Evolutionary conservation across 768 basidiomycete genomes (phyloP).

Genomic region (Arthromyces matolae): DNA sequence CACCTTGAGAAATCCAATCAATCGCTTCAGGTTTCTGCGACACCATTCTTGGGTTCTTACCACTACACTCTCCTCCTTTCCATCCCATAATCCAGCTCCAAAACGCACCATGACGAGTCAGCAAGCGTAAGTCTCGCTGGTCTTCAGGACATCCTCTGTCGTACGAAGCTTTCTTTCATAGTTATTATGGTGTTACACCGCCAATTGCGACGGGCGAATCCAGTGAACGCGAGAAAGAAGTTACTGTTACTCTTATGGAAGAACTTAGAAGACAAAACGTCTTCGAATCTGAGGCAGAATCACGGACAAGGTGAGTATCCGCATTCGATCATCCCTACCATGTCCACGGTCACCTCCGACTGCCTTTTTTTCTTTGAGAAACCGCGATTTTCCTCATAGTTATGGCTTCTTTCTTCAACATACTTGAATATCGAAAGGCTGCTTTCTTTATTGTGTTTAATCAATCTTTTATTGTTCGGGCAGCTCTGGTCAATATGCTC

Average conservation of each 20-base stretch:
- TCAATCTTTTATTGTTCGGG: too few relatives aligned
- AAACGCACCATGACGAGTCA: slow-evolving; percentile 12
- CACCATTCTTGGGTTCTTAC: neutral
- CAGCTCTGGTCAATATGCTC: slow-evolving; percentile 8
- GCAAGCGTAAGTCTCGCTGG: slow-evolving; percentile 27
- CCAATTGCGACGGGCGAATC: slow-evolving; percentile 80
- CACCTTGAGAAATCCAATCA: slow-evolving; percentile 16
- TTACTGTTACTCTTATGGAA: slow-evolving; percentile 82
- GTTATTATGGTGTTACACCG: slow-evolving; percentile 79
- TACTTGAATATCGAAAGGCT: too few relatives aligned
- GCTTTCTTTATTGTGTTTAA: too few relatives aligned
- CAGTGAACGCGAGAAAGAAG: slow-evolving; percentile 74
- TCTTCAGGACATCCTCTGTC: neutral
- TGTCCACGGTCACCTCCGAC: slow-evolving; percentile 8
- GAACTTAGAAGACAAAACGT: slow-evolving; percentile 83
- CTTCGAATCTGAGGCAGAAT: slow-evolving; percentile 88
- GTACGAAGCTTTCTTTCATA: slow-evolving; percentile 26
- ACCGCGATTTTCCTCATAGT: slow-evolving; percentile 10
- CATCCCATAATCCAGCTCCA: neutral
- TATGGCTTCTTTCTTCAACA: slow-evolving; percentile 4
- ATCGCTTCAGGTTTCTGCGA: slow-evolving; percentile 8
- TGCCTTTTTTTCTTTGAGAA: slow-evolving; percentile 2
- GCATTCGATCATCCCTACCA: slow-evolving; percentile 9
- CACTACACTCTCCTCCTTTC: neutral
- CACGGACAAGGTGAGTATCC: slow-evolving; percentile 73